phyloP scores from a whole-genome alignment of 768 basidiomycete species.

The Leccinum olivaceopallidum region DNA sequence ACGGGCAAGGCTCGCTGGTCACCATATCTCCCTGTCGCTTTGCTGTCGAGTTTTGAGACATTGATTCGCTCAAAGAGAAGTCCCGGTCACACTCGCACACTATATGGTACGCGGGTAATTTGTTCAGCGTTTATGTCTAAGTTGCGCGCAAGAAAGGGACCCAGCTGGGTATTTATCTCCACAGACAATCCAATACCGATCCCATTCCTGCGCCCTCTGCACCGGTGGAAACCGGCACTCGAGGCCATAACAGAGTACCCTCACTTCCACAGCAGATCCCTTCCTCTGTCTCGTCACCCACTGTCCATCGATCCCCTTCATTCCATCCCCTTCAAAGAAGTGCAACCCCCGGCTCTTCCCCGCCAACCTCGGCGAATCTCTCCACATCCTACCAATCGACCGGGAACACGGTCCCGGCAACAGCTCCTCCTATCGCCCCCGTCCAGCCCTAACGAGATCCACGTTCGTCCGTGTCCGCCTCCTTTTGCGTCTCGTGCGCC shows the following conservation, averaged over 20 bases:
- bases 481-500: slow-evolving; percentile 82
- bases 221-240: slow-evolving; percentile 39
- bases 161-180: slow-evolving; percentile 88
- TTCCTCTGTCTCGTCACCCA: slow-evolving; percentile 26
- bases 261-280: slow-evolving; percentile 34
- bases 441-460: slow-evolving; percentile 76
- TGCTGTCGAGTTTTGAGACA: slow-evolving; percentile 88
- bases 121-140: slow-evolving; percentile 90
- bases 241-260: slow-evolving; percentile 30
- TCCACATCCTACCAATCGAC: slow-evolving; percentile 26
- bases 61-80: slow-evolving; percentile 82
- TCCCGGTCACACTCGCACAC: slow-evolving; percentile 81
- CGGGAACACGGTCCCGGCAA: slow-evolving; percentile 37
- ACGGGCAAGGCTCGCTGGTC: slow-evolving; percentile 58
- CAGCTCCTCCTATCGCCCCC: slow-evolving; percentile 49
- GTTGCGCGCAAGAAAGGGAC: slow-evolving; percentile 78
- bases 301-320: slow-evolving; percentile 45
- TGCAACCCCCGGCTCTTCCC: slow-evolving; percentile 40
- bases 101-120: slow-evolving; percentile 85
- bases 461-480: slow-evolving; percentile 68
- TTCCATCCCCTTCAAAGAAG: slow-evolving; percentile 45
- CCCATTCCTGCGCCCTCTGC: slow-evolving; percentile 72
- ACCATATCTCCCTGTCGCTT: slow-evolving; percentile 79
- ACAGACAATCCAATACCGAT: slow-evolving; percentile 81
- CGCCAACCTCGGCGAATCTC: slow-evolving; percentile 22